Percentiles rank a stretch among this genome's conserved stretches.
These are phyloP conservation scores for Vitellaria paradoxa DNA, from an alignment of 179 eudicot genomes.

Conservation along the genomic window DNA sequence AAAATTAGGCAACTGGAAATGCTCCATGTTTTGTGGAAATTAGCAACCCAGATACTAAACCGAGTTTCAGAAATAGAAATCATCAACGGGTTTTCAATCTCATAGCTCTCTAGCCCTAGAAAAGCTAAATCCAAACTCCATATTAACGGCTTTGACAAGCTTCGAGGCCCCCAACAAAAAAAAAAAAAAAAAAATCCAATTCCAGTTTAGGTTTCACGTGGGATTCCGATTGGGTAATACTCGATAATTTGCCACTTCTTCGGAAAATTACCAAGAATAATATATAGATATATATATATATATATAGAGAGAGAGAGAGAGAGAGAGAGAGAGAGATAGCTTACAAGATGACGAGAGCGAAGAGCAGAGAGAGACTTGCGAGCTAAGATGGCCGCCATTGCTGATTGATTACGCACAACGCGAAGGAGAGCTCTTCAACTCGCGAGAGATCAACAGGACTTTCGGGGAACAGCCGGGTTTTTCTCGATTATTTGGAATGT, in stretches of 20 bases:
- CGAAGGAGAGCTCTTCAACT: not conserved
- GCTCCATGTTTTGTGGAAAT: too few species aligned
- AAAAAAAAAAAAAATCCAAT: not conserved
- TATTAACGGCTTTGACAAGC: not conserved
- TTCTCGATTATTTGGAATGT: too few species aligned
- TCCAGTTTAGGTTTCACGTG: not conserved
- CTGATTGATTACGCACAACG: not conserved
- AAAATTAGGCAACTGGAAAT: too few species aligned
- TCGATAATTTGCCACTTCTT: not conserved
- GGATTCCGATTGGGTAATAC: not conserved
- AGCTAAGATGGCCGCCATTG: slow-evolving; percentile 66
- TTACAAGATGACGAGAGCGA: slow-evolving; percentile 66
- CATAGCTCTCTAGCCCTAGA: slow-evolving; percentile 1
- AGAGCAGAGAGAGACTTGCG: slow-evolving; percentile 58
- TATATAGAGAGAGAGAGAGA: not conserved
- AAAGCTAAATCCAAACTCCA: not conserved
- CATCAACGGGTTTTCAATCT: not conserved
- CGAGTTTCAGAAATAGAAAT: not conserved
- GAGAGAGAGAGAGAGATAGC: slow-evolving; percentile 2
- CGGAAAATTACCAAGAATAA: not conserved
- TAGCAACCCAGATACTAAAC: too few species aligned
- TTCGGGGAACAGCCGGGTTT: too few species aligned
- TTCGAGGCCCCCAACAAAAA: not conserved
- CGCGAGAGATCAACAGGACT: not conserved
- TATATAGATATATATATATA: not conserved